phyloP scores from a whole-genome alignment of 1,139 yeast genomes.

The Protomyces inouyei region DNA sequence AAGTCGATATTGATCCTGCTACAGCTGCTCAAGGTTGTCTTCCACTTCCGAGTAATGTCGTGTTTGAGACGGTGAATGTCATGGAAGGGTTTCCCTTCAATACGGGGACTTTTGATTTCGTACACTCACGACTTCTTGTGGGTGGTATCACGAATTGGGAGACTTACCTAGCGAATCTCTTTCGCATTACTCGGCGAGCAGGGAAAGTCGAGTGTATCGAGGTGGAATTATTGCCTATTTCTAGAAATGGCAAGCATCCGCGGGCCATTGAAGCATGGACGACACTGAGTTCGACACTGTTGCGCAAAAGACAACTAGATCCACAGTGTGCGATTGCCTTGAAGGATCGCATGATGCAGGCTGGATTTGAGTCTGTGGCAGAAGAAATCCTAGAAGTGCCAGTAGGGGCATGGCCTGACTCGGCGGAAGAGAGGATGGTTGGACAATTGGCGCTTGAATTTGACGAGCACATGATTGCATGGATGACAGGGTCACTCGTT shows the following conservation, averaged over 20 bases:
- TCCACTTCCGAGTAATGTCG: slow-evolving; percentile 21
- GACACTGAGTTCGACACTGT: background rate
- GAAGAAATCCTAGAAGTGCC: slow-evolving; percentile 25
- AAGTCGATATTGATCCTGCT: slow-evolving; percentile 6
- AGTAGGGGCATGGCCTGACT: slow-evolving; percentile 27
- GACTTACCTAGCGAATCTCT: slow-evolving; percentile 27
- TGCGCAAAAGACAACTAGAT: background rate
- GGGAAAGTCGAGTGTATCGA: slow-evolving; percentile 30
- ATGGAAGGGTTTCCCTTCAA: slow-evolving; percentile 29
- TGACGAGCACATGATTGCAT: slow-evolving; percentile 7
- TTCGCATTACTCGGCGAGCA: slow-evolving; percentile 27
- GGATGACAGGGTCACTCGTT: slow-evolving; percentile 1
- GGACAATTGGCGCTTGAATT: slow-evolving; percentile 27
- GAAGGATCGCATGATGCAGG: slow-evolving; percentile 7
- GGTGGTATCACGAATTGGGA: slow-evolving; percentile 30
- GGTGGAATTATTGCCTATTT: slow-evolving; percentile 10
- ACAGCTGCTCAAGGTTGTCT: background rate
- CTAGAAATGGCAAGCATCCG: background rate
- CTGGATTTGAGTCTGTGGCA: slow-evolving; percentile 21
- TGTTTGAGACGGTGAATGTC: slow-evolving; percentile 29
- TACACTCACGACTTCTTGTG: slow-evolving; percentile 29
- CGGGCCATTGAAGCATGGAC: slow-evolving; percentile 1
- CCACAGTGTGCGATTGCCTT: background rate
- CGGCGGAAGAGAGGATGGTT: slow-evolving; percentile 13
- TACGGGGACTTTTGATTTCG: slow-evolving; percentile 27